Conservation (phyloP, 805 yeast species). For the Blastobotrys robertii region DNA sequence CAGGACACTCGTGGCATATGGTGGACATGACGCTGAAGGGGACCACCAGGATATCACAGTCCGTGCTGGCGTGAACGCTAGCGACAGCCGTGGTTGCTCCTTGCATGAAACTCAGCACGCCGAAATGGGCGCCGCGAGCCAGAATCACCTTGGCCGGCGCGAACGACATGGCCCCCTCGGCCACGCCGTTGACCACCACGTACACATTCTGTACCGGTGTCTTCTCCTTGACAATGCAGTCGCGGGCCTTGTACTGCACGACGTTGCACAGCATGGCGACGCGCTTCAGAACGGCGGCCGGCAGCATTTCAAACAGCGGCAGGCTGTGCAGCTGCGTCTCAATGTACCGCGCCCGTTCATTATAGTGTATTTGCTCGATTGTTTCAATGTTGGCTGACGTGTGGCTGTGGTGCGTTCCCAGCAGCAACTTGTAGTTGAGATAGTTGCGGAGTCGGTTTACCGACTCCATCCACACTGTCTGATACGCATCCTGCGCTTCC, state of each 20-base stretch:
- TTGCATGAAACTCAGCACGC: constrained; percentile 63
- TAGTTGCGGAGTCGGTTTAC: constrained; percentile 1
- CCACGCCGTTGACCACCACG: constrained; percentile 59
- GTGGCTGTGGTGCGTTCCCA: too few species aligned
- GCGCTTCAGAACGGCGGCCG: constrained; percentile 50
- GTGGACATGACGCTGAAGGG: constrained; percentile 44
- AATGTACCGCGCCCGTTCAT: too few species aligned
- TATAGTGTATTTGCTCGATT: too few species aligned
- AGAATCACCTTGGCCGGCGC: constrained; percentile 43
- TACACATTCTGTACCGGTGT: constrained; percentile 55
- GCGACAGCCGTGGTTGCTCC: constrained; percentile 41
- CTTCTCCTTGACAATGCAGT: constrained; percentile 50
- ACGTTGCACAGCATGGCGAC: constrained; percentile 58
- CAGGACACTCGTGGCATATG: constrained; percentile 50
- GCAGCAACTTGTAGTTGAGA: background rate
- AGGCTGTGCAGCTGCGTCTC: constrained; percentile 17
- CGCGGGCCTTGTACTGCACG: constrained; percentile 42
- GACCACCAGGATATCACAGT: constrained; percentile 51
- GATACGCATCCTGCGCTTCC: background rate
- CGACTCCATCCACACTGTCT: background rate
- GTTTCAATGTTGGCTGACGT: too few species aligned
- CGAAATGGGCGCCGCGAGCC: constrained; percentile 57
- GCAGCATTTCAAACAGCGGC: constrained; percentile 50
- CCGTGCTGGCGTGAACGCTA: constrained; percentile 50
- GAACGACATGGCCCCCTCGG: constrained; percentile 46